Base-by-base conservation (phyloP, 805 yeast genomes). In the Wickerhamomyces chambardii region DNA sequence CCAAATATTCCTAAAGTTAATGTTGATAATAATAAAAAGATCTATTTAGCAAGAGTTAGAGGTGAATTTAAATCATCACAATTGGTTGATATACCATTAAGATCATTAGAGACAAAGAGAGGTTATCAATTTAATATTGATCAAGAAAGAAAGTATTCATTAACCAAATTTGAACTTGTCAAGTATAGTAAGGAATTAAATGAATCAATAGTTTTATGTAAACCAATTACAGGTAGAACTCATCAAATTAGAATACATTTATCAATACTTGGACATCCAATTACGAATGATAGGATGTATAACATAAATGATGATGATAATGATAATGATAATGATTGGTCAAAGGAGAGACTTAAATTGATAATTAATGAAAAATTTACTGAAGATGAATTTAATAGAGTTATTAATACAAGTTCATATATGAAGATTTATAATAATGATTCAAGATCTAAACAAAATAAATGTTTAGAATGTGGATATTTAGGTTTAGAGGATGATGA, bases 231-330 rank as follows among this genome's bases (percentile, higher is more conserved):
- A 0, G 98, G 98, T 0, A 67, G 98, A 49, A 86, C 97, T 0
- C 98, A 92, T 55, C 98, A 92, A 54, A 87, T 92, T 34, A 65
- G 98, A 40, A 95, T 92, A 1, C 98, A 92, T 61, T 59, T 92
- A 37, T 96, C 89, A 57, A 81, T 68, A 44, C 47, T 92, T n/a
- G 97, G 97, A 0, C 71, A 65, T 50, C 96, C 97, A 1, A 90
- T 90, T 31, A 86, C 84, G 4, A 89, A 90, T 53, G 98, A 90
- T 55, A 97, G 97, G 0, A 67, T 89, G 1, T 90, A 85, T 51
- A 74, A 85, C 3, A 26, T 22, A 15, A n/a, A 19, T 19, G 30
- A 33, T 15, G 10, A 10, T 12, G 17, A 10, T 17, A 28, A 27
- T 33, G 7, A 14, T 21, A n/a, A n/a, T 5, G 8, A 78, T 77